phyloP scores from a whole-genome alignment of 805 yeast species.

The Cyberlindnera euphorbiiphila region DNA sequence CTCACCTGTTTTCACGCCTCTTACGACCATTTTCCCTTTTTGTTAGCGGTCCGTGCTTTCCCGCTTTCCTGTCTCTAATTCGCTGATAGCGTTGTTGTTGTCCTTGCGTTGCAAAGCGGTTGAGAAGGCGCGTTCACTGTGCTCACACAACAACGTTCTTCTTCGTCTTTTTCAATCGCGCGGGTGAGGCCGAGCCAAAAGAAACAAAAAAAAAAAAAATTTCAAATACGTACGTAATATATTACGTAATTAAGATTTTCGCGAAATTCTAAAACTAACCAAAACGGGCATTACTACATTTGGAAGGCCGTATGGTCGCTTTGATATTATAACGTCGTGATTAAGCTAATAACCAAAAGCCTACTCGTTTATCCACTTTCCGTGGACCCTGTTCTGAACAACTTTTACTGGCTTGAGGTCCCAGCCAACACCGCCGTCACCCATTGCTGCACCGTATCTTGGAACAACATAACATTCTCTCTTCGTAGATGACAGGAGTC shows the following conservation, averaged over 20 bases:
- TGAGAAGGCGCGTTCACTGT: no score
- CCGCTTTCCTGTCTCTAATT: no score
- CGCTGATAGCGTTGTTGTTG: background rate
- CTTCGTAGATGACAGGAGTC: conserved; percentile 56
- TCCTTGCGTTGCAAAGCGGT: no score
- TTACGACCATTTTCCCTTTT: conserved; percentile 7
- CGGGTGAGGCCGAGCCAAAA: no score
- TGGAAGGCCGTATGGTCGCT: background rate
- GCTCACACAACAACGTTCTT: no score
- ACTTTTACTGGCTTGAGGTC: conserved; percentile 82
- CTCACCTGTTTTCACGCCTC: conserved; percentile 11
- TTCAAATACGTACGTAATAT: no score
- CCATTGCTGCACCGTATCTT: conserved; percentile 78
- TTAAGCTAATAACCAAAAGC: no score
- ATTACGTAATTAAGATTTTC: background rate
- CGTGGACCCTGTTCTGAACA: conserved; percentile 59
- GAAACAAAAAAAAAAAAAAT: no score
- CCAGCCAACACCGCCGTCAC: conserved; percentile 88
- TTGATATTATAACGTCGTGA: background rate
- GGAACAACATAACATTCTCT: conserved; percentile 91
- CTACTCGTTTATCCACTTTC: conserved; percentile 56
- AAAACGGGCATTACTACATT: background rate
- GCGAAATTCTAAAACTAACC: conserved; percentile 1
- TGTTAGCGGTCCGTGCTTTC: no score
- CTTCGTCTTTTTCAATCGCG: no score